Evolutionary conservation across 2,329 filamentous ascomycete species (phyloP).

Genomic region (Cordyceps farinosa): DNA sequence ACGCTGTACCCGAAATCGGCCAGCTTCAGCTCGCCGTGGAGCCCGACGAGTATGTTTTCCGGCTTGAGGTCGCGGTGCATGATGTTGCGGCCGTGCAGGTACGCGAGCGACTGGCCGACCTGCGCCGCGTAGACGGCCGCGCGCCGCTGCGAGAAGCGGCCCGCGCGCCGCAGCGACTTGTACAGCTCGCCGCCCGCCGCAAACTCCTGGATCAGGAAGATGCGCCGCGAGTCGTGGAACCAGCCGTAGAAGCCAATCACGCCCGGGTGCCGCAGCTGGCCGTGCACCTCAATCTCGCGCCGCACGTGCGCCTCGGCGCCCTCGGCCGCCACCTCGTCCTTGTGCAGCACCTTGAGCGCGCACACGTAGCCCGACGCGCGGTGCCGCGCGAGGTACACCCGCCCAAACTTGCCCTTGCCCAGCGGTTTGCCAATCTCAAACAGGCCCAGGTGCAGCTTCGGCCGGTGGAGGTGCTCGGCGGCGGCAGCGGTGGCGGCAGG

Average conservation of each 20-base stretch:
- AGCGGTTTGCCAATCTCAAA: conserved; percentile 84
- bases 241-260: conserved; percentile 79
- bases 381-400: conserved; percentile 80
- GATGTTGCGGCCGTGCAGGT: conserved; percentile 85
- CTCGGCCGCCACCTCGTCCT: conserved; percentile 72
- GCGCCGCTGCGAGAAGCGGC: conserved; percentile 78
- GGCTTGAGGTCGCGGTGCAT: conserved; percentile 81
- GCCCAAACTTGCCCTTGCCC: conserved; percentile 84
- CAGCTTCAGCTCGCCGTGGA: conserved; percentile 29
- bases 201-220: conserved; percentile 84
- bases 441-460: conserved; percentile 67
- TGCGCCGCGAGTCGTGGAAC: conserved; percentile 83
- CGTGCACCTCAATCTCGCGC: conserved; percentile 85
- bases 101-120: conserved; percentile 79
- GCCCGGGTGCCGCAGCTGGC: conserved; percentile 79
- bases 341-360: conserved; percentile 81
- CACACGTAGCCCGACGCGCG: conserved; percentile 76
- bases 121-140: conserved; percentile 83
- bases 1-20: conserved; percentile 31
- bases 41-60: conserved; percentile 33
- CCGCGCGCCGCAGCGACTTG: conserved; percentile 75
- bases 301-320: conserved; percentile 79
- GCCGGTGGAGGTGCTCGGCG: conserved; percentile 40
- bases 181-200: conserved; percentile 82
- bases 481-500: conserved; percentile 28